Evolutionary conservation across 2,329 filamentous ascomycete genomes (phyloP).

Genomic region (Eutypella sp.): DNA sequence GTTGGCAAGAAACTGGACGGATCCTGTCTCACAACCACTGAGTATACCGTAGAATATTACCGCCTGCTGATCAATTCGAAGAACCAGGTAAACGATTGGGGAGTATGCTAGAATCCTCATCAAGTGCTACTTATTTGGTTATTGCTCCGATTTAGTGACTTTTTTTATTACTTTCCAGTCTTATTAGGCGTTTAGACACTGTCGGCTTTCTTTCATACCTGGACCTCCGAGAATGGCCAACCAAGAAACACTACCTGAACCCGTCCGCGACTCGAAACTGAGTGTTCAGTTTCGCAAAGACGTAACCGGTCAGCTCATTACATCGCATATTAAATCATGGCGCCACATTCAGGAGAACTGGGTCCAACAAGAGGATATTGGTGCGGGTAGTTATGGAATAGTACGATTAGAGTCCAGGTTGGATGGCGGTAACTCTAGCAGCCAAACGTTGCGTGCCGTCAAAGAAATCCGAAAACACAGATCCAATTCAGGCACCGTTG

Average conservation of each 20-base stretch:
- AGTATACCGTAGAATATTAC: no score
- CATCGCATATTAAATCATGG: background rate
- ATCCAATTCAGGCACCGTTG: background rate
- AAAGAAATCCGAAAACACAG: background rate
- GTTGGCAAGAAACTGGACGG: no score
- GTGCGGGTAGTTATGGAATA: background rate
- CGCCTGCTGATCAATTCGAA: no score
- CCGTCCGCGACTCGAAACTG: background rate
- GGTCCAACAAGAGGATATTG: background rate
- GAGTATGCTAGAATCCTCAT: no score
- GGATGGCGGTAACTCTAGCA: background rate
- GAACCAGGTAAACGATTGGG: no score
- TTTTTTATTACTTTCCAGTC: no score
- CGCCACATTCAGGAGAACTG: background rate
- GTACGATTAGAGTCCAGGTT: background rate
- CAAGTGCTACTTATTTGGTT: no score
- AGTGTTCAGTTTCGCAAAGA: background rate
- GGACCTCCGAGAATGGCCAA: no score
- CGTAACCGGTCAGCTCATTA: background rate
- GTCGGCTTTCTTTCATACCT: no score
- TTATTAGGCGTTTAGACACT: no score
- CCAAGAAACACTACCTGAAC: background rate
- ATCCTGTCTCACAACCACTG: no score
- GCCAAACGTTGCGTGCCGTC: background rate
- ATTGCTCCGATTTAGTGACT: no score